Evolutionary conservation across 352 stramenopile species (phyloP).

Genomic region (Globisporangium spinosum): DNA sequence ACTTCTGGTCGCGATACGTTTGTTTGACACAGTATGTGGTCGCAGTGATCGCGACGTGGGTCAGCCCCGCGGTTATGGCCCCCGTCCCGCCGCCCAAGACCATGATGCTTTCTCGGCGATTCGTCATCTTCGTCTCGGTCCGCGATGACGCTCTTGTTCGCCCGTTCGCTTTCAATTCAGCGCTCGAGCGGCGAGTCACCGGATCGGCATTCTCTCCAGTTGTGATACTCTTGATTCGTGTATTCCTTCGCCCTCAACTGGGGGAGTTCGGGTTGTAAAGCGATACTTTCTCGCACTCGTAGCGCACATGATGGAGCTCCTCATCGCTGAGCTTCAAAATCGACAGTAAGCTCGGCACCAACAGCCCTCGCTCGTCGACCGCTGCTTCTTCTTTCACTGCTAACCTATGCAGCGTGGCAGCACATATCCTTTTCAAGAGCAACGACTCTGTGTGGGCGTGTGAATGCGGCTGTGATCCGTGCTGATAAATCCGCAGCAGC

Average conservation of each 20-base stretch:
- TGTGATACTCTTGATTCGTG: background rate
- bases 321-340: slow-evolving; percentile 58
- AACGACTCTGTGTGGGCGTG: slow-evolving; percentile 4
- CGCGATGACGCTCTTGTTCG: background rate
- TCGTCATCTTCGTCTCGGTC: background rate
- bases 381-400: slow-evolving; percentile 51
- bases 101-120: slow-evolving; percentile 8
- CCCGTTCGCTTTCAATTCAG: background rate
- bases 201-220: background rate
- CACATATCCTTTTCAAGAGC: slow-evolving; percentile 46
- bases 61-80: background rate
- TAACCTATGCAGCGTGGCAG: slow-evolving; percentile 63
- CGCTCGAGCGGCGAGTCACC: background rate
- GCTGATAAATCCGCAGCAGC: slow-evolving; percentile 39
- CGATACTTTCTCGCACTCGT: slow-evolving; percentile 70
- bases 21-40: slow-evolving; percentile 52
- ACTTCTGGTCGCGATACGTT: slow-evolving; percentile 58
- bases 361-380: slow-evolving; percentile 30
- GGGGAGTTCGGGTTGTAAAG: slow-evolving; percentile 25
- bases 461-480: slow-evolving; percentile 5
- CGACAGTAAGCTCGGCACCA: slow-evolving; percentile 55
- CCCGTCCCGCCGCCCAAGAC: background rate
- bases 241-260: background rate
- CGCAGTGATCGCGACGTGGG: slow-evolving; percentile 14
- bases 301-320: slow-evolving; percentile 67